A percentile compares a stretch with the other conserved stretches of the same genome.
These are phyloP conservation scores for Catharanthus roseus DNA, from an alignment of 257 asterid species.

Conservation along the genomic window DNA sequence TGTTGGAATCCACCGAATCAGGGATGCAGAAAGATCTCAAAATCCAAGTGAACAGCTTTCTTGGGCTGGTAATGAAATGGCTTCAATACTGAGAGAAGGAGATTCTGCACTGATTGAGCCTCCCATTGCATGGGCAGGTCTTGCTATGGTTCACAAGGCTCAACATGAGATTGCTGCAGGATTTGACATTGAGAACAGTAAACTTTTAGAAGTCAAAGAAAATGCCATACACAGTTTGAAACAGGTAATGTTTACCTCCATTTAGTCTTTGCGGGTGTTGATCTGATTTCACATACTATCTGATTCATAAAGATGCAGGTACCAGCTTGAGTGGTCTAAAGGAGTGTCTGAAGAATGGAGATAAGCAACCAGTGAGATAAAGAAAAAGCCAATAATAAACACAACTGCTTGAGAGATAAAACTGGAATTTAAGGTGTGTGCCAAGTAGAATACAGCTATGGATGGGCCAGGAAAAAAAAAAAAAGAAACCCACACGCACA, in stretches of 20 bases:
- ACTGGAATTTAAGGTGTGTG: not conserved
- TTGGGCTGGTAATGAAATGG: conserved; percentile 99
- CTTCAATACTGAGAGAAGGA: conserved; percentile 88
- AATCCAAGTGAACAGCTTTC: conserved; percentile 88
- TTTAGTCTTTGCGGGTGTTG: too few species aligned
- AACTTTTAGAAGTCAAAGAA: conserved; percentile 69
- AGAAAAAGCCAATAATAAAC: not conserved
- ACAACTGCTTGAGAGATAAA: not conserved
- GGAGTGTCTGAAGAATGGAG: not conserved
- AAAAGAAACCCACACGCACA: too few species aligned
- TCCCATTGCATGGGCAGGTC: conserved; percentile 93
- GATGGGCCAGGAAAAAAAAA: not conserved
- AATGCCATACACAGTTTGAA: conserved; percentile 80
- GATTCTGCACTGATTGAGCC: conserved; percentile 68
- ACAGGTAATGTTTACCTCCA: conserved; percentile 43
- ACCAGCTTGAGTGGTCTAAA: not conserved
- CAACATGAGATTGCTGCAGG: conserved; percentile 95
- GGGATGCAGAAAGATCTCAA: conserved; percentile 95
- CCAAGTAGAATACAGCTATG: not conserved
- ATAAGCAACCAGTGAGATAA: not conserved
- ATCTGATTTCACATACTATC: not conserved
- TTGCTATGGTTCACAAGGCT: conserved; percentile 88
- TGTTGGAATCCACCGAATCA: conserved; percentile 84
- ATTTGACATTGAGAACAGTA: conserved; percentile 70
- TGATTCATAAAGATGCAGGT: not conserved